Conservation (phyloP, 2,329 filamentous ascomycete species). For the Magnaporthiopsis rhizophila region DNA sequence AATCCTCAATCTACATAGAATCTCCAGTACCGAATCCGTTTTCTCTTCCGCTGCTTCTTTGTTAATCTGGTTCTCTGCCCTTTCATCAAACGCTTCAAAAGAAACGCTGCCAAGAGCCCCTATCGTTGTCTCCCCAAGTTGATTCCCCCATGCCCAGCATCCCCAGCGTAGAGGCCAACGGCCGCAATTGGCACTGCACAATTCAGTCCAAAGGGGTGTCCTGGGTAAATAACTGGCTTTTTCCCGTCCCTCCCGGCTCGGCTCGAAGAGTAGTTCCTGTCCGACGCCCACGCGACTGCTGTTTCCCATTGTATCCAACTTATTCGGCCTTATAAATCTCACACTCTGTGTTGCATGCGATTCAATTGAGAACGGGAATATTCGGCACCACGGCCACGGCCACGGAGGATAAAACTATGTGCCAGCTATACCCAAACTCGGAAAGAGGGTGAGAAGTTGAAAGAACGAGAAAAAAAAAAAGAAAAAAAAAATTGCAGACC, state of each 20-base stretch:
- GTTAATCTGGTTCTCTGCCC: background rate
- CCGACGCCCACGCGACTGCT: background rate
- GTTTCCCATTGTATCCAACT: background rate
- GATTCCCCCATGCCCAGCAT: background rate
- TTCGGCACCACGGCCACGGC: background rate
- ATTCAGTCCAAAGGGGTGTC: background rate
- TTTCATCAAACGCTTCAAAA: background rate
- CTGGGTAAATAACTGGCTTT: background rate
- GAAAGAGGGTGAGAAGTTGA: too few relatives aligned
- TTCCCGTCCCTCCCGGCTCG: background rate
- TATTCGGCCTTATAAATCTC: background rate
- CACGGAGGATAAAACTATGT: background rate
- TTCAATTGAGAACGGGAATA: background rate
- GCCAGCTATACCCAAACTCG: too few relatives aligned
- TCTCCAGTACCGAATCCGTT: too few relatives aligned
- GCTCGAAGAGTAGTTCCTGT: background rate
- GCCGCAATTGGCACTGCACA: too few relatives aligned
- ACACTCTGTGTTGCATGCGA: background rate
- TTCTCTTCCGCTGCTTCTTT: background rate
- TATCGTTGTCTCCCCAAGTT: background rate
- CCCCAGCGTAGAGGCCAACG: background rate
- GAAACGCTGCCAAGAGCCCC: background rate
- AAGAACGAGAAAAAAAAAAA: background rate
- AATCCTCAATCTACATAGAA: too few relatives aligned
- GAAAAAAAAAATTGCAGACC: background rate